These are phyloP conservation scores for Ceratonia siliqua DNA, from an alignment of 306 rosid species.

Conservation along the genomic window DNA sequence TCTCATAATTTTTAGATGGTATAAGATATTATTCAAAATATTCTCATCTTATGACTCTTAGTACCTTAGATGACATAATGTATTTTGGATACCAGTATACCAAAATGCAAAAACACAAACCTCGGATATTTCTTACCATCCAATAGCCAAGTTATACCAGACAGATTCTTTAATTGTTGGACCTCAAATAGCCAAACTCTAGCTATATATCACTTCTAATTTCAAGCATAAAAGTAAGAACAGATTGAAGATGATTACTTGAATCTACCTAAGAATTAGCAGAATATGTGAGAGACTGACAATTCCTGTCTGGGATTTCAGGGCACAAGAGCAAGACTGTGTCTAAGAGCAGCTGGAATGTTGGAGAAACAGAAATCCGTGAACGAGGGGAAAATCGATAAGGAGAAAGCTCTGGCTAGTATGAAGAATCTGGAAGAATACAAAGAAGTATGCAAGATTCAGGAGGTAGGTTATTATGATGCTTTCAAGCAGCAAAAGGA, in stretches of 20 bases:
- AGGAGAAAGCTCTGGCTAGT: constrained; percentile 1
- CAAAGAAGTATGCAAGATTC: constrained; percentile 34
- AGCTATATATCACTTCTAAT: too few relatives aligned
- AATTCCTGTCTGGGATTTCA: constrained; percentile 39
- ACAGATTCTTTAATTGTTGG: too few relatives aligned
- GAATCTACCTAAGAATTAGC: background rate
- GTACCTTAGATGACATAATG: too few relatives aligned
- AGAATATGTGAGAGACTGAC: background rate
- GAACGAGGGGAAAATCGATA: constrained; percentile 38
- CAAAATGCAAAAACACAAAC: too few relatives aligned
- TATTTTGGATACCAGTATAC: too few relatives aligned
- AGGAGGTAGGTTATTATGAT: constrained; percentile 54
- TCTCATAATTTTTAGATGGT: too few relatives aligned
- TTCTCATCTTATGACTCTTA: too few relatives aligned
- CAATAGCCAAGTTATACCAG: too few relatives aligned
- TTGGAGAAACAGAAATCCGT: constrained; percentile 43
- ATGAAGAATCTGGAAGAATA: constrained; percentile 41
- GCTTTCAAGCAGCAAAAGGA: constrained; percentile 68
- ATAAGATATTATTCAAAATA: too few relatives aligned
- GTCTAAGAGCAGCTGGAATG: constrained; percentile 72
- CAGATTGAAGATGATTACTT: background rate
- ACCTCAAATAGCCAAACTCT: too few relatives aligned
- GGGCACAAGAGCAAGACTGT: constrained; percentile 63
- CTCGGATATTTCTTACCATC: too few relatives aligned
- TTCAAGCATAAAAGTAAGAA: background rate